Conservation (phyloP, 179 eudicot genomes). For the Sideroxylon spinosum region DNA sequence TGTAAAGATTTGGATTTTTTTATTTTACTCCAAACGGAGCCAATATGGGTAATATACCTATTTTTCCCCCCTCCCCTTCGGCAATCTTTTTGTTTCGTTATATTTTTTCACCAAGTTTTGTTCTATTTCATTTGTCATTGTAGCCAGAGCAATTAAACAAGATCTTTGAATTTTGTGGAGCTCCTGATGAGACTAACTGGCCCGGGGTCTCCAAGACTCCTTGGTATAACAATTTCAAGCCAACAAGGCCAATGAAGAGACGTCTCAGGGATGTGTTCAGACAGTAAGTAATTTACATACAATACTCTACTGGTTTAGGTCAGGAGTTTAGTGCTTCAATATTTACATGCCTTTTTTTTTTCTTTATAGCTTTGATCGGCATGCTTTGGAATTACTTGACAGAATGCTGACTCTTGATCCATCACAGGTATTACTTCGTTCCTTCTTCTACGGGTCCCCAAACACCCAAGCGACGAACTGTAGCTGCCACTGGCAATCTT, state of each 20-base stretch:
- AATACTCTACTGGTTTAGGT: not conserved
- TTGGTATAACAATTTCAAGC: conserved; percentile 82
- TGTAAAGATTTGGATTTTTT: no score
- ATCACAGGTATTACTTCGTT: conserved; percentile 47
- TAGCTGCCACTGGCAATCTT: no score
- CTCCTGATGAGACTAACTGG: conserved; percentile 87
- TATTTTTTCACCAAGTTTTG: not conserved
- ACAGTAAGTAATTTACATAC: conserved; percentile 48
- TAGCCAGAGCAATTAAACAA: conserved; percentile 91
- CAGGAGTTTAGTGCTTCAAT: conserved; percentile 1
- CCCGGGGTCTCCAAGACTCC: conserved; percentile 93
- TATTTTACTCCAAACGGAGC: no score
- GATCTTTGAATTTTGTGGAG: conserved; percentile 89
- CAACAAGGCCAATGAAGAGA: conserved; percentile 68
- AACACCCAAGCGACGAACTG: no score
- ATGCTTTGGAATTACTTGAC: conserved; percentile 85
- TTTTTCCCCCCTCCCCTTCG: not conserved
- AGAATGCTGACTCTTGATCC: conserved; percentile 93
- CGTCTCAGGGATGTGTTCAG: conserved; percentile 78
- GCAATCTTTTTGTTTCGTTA: not conserved
- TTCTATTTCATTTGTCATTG: conserved; percentile 16
- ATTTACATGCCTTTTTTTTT: conserved; percentile 9
- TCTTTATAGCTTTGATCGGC: conserved; percentile 70
- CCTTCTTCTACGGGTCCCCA: no score
- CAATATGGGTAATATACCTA: not conserved